A percentile compares a stretch with the other conserved stretches of the same genome.
These are phyloP conservation scores for Zygosaccharomyces pseudorouxii DNA, from an alignment of 805 yeast species.

Conservation along the genomic window DNA sequence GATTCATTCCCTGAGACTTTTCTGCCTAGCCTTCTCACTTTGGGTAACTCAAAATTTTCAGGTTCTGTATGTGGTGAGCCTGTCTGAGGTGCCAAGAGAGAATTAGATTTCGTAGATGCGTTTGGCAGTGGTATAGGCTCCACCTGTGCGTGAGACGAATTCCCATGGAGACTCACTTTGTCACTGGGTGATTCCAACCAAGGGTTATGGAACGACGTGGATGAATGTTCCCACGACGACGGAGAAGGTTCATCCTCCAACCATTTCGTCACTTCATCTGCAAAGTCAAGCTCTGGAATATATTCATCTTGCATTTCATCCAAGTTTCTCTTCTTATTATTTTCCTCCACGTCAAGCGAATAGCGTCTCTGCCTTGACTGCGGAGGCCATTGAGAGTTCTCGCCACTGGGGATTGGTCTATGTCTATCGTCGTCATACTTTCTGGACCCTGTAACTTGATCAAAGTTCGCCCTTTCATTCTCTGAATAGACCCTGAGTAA, in stretches of 20 bases:
- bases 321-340: conserved; percentile 3
- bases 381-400: not conserved
- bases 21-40: not conserved
- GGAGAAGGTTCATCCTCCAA: conserved; percentile 18
- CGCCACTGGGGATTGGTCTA: conserved; percentile 36
- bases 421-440: conserved; percentile 50
- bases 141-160: conserved; percentile 34
- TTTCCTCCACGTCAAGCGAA: conserved; percentile 2
- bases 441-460: conserved; percentile 49
- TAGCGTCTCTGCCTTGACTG: conserved; percentile 10
- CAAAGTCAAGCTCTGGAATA: conserved; percentile 64
- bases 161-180: conserved; percentile 5
- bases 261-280: conserved; percentile 48
- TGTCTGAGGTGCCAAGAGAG: conserved; percentile 16
- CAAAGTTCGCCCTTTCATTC: conserved; percentile 57
- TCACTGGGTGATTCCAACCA: conserved; percentile 1
- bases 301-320: conserved; percentile 70
- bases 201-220: not conserved
- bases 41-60: conserved; percentile 3
- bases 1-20: conserved; percentile 9
- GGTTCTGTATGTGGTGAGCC: conserved; percentile 1
- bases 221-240: not conserved
- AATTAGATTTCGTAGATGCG: conserved; percentile 8
- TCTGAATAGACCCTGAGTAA: conserved; percentile 59
- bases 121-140: conserved; percentile 37